Evolutionary conservation across 371 early-diverging fungal genomes (phyloP), one percentile per base, ranked within the genome.

Genomic region (Actinomucor elegans): DNA sequence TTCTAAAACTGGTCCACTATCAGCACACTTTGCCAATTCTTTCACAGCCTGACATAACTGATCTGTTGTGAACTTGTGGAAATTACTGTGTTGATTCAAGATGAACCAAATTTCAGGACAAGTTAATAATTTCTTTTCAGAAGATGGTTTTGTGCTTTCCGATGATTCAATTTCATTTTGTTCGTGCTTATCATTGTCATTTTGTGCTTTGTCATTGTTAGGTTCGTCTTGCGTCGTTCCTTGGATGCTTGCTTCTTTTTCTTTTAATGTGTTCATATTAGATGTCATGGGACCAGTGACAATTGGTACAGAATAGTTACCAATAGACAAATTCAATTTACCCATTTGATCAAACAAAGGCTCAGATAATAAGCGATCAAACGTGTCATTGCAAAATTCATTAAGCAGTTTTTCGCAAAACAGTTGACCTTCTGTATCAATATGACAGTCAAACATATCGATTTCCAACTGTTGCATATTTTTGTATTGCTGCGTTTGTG

Each of bases 41-140:
- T 80, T 78, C 34, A 84, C 66, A 24, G 69, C 69, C 21, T 60
- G 48, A 32, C 76, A 80, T 12, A 84, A 59, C 31, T 75, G 62
- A 32, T 67, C 61, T 28, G 52, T 54, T 4, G 60, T 53, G 9
- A 67, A 75, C 23, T 77, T 63, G 35, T 70, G 64, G 47, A 81
- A 79, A 12, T 73, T 71, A 21, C 70, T 69, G 40, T 81, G 82
- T 52, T 75, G 66, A 37, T 63, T 63, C 27, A 84, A 66, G 1
- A 70, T 61, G 43, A 72, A 71, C 82, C 80, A 84, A 15, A 73
- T 79, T 48, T 79, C 67, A n/a, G 60, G 54, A 43, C 69, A 66
- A 12, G 71, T 63, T 23, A 76, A 54, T 34, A 60, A 54, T 42
- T 6, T 4, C 1, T 11, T 2, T 40, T 24, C 4, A 24, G 49